A percentile compares a stretch with the other conserved stretches of the same genome.
These are phyloP conservation scores for Penicillium canescens DNA, from an alignment of 495 filamentous ascomycete species.

Conservation along the genomic window DNA sequence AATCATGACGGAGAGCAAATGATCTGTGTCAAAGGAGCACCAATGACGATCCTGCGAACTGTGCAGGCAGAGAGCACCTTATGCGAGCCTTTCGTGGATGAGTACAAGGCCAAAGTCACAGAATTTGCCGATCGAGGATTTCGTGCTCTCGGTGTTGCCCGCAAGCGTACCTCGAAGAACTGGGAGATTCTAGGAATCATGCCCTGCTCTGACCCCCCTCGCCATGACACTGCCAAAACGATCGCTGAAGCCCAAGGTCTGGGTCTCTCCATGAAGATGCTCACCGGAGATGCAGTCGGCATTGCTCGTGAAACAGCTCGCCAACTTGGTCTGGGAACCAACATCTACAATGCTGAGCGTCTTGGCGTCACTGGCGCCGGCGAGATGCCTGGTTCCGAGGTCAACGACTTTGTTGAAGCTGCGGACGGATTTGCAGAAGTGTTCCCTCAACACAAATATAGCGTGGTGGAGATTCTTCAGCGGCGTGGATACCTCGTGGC, in stretches of 20 bases:
- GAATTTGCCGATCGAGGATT: slow-evolving; percentile 92
- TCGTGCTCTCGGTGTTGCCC: slow-evolving; percentile 88
- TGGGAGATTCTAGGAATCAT: slow-evolving; percentile 96
- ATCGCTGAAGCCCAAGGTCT: slow-evolving; percentile 86
- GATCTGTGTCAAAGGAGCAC: slow-evolving; percentile 88
- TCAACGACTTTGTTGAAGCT: slow-evolving; percentile 92
- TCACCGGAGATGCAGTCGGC: slow-evolving; percentile 93
- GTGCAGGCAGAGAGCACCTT: slow-evolving; percentile 73
- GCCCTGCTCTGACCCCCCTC: slow-evolving; percentile 89
- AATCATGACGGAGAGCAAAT: slow-evolving; percentile 78
- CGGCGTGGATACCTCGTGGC: slow-evolving; percentile 93
- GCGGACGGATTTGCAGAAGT: slow-evolving; percentile 95
- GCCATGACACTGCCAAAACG: slow-evolving; percentile 87
- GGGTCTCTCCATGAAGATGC: slow-evolving; percentile 92
- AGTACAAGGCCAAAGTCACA: slow-evolving; percentile 86
- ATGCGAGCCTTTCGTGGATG: slow-evolving; percentile 69
- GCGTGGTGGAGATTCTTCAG: slow-evolving; percentile 93
- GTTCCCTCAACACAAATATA: slow-evolving; percentile 97
- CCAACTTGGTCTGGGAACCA: slow-evolving; percentile 87
- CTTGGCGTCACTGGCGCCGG: slow-evolving; percentile 82
- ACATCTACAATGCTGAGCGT: slow-evolving; percentile 90
- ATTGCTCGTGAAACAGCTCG: slow-evolving; percentile 90
- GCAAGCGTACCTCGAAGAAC: slow-evolving; percentile 69
- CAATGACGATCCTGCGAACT: slow-evolving; percentile 78
- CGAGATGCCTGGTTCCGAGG: slow-evolving; percentile 87